Evolutionary conservation across 225 moss, liverwort and hornwort species (phyloP).

Genomic region (Rhytidiadelphus loreus): DNA sequence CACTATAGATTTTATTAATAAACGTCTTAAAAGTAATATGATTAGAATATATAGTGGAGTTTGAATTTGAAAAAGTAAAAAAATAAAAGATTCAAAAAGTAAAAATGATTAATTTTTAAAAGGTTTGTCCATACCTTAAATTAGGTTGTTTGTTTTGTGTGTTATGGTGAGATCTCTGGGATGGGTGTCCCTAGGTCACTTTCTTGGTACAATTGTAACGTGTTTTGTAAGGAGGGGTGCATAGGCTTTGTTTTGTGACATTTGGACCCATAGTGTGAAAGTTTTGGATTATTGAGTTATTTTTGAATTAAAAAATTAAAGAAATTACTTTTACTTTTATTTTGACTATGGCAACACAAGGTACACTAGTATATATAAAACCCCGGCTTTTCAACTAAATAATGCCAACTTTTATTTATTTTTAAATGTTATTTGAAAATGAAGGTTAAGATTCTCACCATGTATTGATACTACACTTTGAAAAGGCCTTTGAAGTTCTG

Average conservation of each 20-base stretch:
- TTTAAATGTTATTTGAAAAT: background rate
- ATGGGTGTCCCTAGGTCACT: rapidly evolving
- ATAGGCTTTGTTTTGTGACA: too few species aligned
- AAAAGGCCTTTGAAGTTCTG: too few species aligned
- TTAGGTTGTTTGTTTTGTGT: too few species aligned
- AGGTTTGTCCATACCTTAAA: background rate
- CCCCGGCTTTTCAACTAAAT: background rate
- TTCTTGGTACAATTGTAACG: too few species aligned
- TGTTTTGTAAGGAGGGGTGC: rapidly evolving
- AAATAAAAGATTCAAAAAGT: background rate
- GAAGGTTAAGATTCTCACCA: background rate
- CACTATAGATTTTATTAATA: background rate
- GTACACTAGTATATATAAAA: background rate
- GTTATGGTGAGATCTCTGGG: too few species aligned
- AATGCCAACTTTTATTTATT: background rate
- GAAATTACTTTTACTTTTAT: too few species aligned
- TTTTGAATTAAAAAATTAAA: too few species aligned
- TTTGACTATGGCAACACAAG: too few species aligned
- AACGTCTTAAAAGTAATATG: rapidly evolving
- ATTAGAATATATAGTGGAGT: background rate
- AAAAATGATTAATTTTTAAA: background rate
- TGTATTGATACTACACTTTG: background rate
- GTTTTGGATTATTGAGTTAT: too few species aligned
- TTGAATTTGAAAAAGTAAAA: background rate
- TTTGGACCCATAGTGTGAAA: too few species aligned